Evolutionary conservation across 768 basidiomycete species (phyloP), one percentile per base, ranked within the genome.

Genomic region (Boletus bicolor): DNA sequence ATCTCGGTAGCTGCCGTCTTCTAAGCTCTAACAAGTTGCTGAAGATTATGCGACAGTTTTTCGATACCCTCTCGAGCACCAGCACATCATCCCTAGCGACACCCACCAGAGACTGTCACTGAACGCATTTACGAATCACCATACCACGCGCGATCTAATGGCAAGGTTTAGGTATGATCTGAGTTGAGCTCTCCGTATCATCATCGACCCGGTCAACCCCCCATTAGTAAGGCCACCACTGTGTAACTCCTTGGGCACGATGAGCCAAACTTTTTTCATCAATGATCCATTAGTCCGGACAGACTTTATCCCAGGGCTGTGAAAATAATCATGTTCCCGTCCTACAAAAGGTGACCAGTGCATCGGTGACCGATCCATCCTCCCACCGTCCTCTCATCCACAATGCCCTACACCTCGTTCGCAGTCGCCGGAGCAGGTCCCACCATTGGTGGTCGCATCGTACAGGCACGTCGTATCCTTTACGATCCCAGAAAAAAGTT

Each of bases 391-490:
- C 19, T 49, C 41, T 44, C 55, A 46, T 32, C 39, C 49, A 49
- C 38, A 24, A 68, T 70, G 70, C 49, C 64, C 28, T 72, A 69
- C 62, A 66, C 62, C 26, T 74, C 73, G 7, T 75, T 75, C 44
- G 74, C 73, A 37, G 65, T 75, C 39, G 68, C 59, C 15, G 74
- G 73, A 8, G 67, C 72, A 10, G 73, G 74, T 8, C 70, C 70
- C n/a, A 71, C 65, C 38, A 65, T 75, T 53, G 74, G 74, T 30
- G 63, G 49, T 24, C 72, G 67, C 14, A 73, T 75, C 50, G 70
- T 67, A 11, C 62, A 65, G 61, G 71, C 44, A 15, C 30, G 67
- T 51, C 6, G 7, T 19, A 17, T 49, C 35, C 26, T 37, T 35
- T 28, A 2, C 5, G 15, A 2, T 58, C 26, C 11, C 5, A 5